Percentiles rank a stretch among this genome's conserved stretches.
These are phyloP conservation scores for Papilionanthe hybrid DNA, from an alignment of 116 monocot species.

Conservation along the genomic window DNA sequence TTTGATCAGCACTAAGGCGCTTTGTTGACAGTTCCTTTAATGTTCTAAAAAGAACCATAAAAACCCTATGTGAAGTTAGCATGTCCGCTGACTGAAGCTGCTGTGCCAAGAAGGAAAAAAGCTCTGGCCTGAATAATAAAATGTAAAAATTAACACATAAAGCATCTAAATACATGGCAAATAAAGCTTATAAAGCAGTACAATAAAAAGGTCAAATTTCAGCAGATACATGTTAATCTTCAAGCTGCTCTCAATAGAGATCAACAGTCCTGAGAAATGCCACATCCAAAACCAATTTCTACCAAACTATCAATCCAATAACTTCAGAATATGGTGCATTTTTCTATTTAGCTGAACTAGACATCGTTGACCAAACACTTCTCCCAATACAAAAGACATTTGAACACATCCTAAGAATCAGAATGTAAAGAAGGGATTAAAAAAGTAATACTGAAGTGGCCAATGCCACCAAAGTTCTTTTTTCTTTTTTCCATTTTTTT, in stretches of 20 bases:
- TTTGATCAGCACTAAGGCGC: conserved; percentile 77
- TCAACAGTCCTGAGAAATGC: neutral
- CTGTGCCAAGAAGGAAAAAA: conserved; percentile 76
- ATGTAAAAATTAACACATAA: conserved; percentile 1
- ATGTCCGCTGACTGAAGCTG: conserved; percentile 77
- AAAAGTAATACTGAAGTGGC: neutral
- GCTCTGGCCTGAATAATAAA: conserved; percentile 71
- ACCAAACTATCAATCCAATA: neutral
- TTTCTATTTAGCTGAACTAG: neutral
- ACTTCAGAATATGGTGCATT: neutral
- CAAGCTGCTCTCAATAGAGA: neutral
- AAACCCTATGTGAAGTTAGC: conserved; percentile 75
- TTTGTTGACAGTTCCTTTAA: conserved; percentile 93
- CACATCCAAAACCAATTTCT: neutral
- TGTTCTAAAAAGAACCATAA: conserved; percentile 78
- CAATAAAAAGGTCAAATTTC: neutral
- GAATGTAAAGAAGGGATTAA: neutral
- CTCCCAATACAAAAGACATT: neutral
- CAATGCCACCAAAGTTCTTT: too few relatives aligned
- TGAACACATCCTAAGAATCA: neutral
- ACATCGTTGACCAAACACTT: neutral
- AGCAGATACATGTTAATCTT: neutral
- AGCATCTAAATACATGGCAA: neutral
- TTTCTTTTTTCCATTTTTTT: neutral
- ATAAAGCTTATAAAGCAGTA: neutral